phyloP scores from a whole-genome alignment of 257 asterid species.

The Solanum arcanum region DNA sequence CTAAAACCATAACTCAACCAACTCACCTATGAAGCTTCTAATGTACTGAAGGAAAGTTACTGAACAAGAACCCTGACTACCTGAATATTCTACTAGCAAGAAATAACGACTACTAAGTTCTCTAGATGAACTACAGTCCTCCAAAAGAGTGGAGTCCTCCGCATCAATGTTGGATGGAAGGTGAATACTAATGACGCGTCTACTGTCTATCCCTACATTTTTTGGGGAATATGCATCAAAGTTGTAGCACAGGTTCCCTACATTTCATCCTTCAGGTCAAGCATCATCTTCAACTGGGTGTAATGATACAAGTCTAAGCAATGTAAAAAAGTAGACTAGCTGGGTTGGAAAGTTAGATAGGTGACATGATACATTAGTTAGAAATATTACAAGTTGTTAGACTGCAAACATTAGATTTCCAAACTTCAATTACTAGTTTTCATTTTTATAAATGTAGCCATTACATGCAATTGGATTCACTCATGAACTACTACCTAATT shows the following conservation, averaged over 20 bases:
- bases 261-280: background rate
- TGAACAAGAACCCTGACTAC: background rate
- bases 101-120: background rate
- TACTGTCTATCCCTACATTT: background rate
- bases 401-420: background rate
- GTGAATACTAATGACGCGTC: background rate
- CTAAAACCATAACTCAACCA: background rate
- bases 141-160: background rate
- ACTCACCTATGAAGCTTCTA: background rate
- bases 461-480: background rate
- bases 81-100: background rate
- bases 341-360: background rate
- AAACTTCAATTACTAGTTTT: background rate
- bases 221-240: background rate
- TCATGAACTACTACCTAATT: no score
- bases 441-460: background rate
- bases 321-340: background rate
- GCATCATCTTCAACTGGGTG: background rate
- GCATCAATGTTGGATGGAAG: background rate
- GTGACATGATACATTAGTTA: background rate
- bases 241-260: background rate
- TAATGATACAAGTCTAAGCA: background rate
- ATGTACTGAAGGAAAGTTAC: background rate
- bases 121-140: background rate
- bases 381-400: background rate